Conservation (phyloP, 2,329 filamentous ascomycete species). For the Aspergillus sp. region DNA sequence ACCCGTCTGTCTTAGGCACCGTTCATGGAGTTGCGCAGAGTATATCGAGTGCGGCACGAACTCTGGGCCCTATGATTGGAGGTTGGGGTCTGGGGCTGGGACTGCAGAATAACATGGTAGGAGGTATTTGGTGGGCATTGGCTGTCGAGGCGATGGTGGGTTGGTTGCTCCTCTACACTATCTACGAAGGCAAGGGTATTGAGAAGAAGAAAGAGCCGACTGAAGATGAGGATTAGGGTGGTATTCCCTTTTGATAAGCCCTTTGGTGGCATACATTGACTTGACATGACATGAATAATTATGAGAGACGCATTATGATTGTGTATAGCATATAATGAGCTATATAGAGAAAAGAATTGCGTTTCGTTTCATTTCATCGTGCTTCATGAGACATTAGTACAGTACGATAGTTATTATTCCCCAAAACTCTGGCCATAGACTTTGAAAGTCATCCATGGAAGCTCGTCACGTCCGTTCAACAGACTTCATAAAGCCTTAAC, state of each 20-base stretch:
- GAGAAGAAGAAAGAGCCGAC: conserved; percentile 37
- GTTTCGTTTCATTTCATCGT: neutral
- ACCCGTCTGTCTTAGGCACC: conserved; percentile 52
- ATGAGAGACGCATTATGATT: too few species aligned
- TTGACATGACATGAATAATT: too few species aligned
- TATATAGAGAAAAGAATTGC: neutral
- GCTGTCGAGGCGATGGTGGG: conserved; percentile 52
- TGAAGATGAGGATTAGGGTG: conserved; percentile 7
- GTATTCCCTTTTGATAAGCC: neutral
- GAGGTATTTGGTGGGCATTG: conserved; percentile 54
- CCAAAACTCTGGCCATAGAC: too few species aligned
- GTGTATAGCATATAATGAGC: conserved; percentile 4
- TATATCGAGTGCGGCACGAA: conserved; percentile 50
- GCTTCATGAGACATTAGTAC: too few species aligned
- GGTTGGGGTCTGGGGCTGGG: conserved; percentile 53
- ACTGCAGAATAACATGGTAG: conserved; percentile 50
- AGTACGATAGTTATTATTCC: too few species aligned
- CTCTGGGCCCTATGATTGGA: conserved; percentile 51
- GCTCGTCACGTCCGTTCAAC: neutral
- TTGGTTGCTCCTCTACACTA: conserved; percentile 54
- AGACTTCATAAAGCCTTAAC: conserved; percentile 8
- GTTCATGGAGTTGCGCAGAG: conserved; percentile 57
- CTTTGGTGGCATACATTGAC: too few species aligned
- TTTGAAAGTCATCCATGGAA: neutral
- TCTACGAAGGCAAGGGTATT: conserved; percentile 62